Percentiles rank a stretch among this genome's conserved stretches.
phyloP scores from a whole-genome alignment of 257 asterid species.

The Lycium barbarum region DNA sequence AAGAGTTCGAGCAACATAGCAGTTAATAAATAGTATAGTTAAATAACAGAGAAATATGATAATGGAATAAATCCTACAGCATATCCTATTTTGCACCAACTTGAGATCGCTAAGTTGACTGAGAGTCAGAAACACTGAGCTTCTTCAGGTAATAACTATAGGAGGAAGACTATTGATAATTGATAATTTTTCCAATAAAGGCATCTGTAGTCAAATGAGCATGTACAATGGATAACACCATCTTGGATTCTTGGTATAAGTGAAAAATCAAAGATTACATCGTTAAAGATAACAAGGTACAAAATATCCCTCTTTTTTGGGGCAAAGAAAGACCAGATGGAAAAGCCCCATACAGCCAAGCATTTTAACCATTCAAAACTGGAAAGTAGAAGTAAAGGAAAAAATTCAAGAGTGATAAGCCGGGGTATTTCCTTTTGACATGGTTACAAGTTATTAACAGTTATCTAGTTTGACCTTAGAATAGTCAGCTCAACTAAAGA shows the following conservation, averaged over 20 bases:
- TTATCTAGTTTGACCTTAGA: neutral
- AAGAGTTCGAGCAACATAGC: no score
- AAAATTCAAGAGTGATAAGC: neutral
- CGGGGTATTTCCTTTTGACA: neutral
- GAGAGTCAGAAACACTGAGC: neutral
- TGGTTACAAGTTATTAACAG: neutral
- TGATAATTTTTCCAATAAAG: neutral
- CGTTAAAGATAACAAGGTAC: neutral
- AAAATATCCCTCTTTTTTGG: neutral
- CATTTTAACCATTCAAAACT: constrained; percentile 10
- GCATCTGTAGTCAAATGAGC: neutral
- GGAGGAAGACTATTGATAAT: constrained; percentile 21
- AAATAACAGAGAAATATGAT: neutral
- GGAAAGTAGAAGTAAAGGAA: neutral
- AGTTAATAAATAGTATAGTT: neutral
- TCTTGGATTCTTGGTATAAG: neutral
- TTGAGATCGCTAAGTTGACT: neutral
- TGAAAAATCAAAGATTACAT: neutral
- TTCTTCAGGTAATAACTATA: neutral
- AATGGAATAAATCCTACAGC: neutral
- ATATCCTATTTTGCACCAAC: neutral
- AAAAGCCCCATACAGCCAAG: constrained; percentile 1
- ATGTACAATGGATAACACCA: no score
- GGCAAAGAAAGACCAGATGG: constrained; percentile 2
- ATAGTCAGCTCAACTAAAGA: neutral